Evolutionary conservation across 139 green algal genomes (phyloP).

Genomic region (Tetradesmus lagerheimii): DNA sequence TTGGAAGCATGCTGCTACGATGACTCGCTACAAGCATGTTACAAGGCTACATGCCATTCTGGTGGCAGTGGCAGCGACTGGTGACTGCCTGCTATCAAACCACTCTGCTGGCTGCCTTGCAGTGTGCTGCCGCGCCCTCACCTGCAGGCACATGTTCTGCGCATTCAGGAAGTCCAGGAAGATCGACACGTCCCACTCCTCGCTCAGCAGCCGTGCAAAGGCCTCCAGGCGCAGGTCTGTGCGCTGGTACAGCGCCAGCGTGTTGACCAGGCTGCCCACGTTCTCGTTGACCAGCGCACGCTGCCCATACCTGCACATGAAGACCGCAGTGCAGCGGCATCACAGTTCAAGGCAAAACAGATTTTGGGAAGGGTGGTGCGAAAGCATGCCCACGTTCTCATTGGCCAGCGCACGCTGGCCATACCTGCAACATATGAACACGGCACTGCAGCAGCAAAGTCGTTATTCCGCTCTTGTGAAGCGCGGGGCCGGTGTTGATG

Average conservation of each 20-base stretch:
- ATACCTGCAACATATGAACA: slow-evolving; percentile 7
- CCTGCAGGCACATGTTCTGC: slow-evolving; percentile 52
- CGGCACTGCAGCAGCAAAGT: too few species aligned
- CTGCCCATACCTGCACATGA: slow-evolving; percentile 58
- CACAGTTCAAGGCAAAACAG: too few species aligned
- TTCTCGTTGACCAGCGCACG: slow-evolving; percentile 64
- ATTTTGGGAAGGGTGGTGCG: too few species aligned
- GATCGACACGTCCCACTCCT: slow-evolving; percentile 65
- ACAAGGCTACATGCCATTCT: too few species aligned
- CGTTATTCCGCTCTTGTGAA: too few species aligned
- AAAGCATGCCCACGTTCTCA: slow-evolving; percentile 64
- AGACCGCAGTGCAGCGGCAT: background rate
- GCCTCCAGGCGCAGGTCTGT: slow-evolving; percentile 56
- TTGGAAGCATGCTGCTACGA: too few species aligned
- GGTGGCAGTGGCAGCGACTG: too few species aligned
- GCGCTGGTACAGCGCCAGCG: slow-evolving; percentile 55
- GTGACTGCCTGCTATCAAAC: too few species aligned
- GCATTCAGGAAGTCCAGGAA: slow-evolving; percentile 64
- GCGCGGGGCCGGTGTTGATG: too few species aligned
- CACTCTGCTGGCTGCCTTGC: too few species aligned
- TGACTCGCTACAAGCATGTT: too few species aligned
- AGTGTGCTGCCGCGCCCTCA: background rate
- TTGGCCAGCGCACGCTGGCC: slow-evolving; percentile 60
- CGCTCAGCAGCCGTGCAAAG: slow-evolving; percentile 63
- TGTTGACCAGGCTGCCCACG: slow-evolving; percentile 65